Percentiles rank a stretch among this genome's conserved stretches.
Conservation (phyloP, 768 basidiomycete species). For the Pulveroboletus ravenelii region DNA sequence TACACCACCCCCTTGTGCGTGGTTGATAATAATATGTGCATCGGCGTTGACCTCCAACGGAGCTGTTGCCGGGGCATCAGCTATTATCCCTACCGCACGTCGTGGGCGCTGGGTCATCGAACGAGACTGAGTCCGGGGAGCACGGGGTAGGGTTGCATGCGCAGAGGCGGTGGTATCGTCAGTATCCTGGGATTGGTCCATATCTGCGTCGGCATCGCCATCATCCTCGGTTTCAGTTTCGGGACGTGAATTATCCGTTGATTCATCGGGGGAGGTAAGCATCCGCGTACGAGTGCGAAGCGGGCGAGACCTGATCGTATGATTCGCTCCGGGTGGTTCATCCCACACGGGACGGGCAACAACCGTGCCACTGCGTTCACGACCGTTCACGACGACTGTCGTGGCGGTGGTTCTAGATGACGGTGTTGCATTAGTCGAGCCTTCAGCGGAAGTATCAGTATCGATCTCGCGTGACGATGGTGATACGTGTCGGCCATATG, state of each 20-base stretch:
- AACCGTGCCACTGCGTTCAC: conserved; percentile 74
- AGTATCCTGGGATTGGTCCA: conserved; percentile 39
- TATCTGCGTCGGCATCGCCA: conserved; percentile 50
- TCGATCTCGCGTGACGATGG: conserved; percentile 42
- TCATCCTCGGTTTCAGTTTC: conserved; percentile 82
- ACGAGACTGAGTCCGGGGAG: conserved; percentile 23
- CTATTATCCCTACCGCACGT: conserved; percentile 46
- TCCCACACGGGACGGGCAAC: conserved; percentile 66
- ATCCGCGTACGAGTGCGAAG: conserved; percentile 29
- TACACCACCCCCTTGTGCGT: conserved; percentile 36
- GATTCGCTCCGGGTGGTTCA: conserved; percentile 21
- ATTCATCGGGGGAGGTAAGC: conserved; percentile 39
- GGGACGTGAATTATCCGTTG: conserved; percentile 50
- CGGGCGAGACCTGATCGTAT: conserved; percentile 28
- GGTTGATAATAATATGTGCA: conserved; percentile 50
- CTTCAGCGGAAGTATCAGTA: conserved; percentile 58
- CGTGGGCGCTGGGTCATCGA: conserved; percentile 35
- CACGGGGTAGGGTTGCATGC: conserved; percentile 31
- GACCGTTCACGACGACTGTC: conserved; percentile 49
- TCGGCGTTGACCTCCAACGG: conserved; percentile 40
- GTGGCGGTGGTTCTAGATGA: conserved; percentile 58
- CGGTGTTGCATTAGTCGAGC: conserved; percentile 57
- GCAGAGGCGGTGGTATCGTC: conserved; percentile 26
- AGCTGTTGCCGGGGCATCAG: conserved; percentile 34
- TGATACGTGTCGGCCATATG: conserved; percentile 19